Evolutionary conservation across 2,329 filamentous ascomycete genomes (phyloP).

Genomic region (Neonectria hederae): DNA sequence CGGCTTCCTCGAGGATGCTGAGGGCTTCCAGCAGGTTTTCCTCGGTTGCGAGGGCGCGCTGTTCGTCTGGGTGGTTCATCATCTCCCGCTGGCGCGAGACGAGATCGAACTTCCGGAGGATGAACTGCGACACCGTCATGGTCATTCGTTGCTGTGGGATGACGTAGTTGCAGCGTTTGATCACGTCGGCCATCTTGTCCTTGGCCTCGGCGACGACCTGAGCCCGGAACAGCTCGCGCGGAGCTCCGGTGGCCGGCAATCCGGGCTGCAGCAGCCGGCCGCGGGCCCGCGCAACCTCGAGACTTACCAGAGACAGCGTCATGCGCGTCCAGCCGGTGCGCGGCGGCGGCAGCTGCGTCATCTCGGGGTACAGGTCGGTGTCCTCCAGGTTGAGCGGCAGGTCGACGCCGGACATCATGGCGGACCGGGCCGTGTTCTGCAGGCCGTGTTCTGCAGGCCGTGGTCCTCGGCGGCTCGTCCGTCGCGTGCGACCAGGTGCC

Average conservation of each 20-base stretch:
- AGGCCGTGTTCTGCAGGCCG: slow-evolving; percentile 61
- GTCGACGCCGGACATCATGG: slow-evolving; percentile 51
- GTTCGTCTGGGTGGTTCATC: slow-evolving; percentile 36
- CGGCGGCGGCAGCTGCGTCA: slow-evolving; percentile 57
- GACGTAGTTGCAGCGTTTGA: slow-evolving; percentile 59
- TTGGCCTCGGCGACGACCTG: slow-evolving; percentile 55
- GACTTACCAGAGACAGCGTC: slow-evolving; percentile 63
- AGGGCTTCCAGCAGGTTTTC: slow-evolving; percentile 48
- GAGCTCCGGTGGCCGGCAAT: slow-evolving; percentile 7
- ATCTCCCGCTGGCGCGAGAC: slow-evolving; percentile 57
- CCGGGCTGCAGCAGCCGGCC: slow-evolving; percentile 37
- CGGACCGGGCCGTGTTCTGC: slow-evolving; percentile 22
- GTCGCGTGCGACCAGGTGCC: slow-evolving; percentile 61
- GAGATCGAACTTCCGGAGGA: slow-evolving; percentile 55
- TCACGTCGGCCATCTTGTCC: slow-evolving; percentile 30
- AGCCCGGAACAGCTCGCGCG: slow-evolving; percentile 48
- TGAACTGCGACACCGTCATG: slow-evolving; percentile 39
- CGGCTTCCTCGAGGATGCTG: slow-evolving; percentile 45
- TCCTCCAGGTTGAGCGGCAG: slow-evolving; percentile 68
- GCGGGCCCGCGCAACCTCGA: slow-evolving; percentile 54
- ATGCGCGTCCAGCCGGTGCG: slow-evolving; percentile 65
- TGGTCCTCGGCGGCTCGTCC: slow-evolving; percentile 64
- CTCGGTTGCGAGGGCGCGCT: slow-evolving; percentile 40
- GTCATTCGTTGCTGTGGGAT: slow-evolving; percentile 55
- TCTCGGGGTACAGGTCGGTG: slow-evolving; percentile 55